These are phyloP conservation scores for Euphrasia confusa DNA, from an alignment of 257 asterid species.

Conservation along the genomic window DNA sequence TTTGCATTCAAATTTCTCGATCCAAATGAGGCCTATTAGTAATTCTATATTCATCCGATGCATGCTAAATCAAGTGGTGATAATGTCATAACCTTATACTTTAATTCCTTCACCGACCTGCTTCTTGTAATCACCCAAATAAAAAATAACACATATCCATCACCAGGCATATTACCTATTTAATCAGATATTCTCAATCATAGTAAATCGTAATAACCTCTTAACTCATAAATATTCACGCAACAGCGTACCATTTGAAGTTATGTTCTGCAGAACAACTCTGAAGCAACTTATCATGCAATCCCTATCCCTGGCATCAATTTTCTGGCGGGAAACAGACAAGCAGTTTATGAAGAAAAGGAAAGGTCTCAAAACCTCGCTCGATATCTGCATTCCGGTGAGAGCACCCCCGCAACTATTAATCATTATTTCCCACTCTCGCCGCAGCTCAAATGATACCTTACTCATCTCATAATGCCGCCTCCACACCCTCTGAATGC, in stretches of 20 bases:
- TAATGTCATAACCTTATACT: not conserved
- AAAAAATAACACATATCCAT: conserved; percentile 10
- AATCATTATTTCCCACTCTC: conserved; percentile 67
- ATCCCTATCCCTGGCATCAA: conserved; percentile 51
- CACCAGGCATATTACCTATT: not conserved
- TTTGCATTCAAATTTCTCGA: not conserved
- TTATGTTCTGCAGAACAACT: conserved; percentile 58
- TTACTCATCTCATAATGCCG: conserved; percentile 44
- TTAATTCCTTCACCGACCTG: not conserved
- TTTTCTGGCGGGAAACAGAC: conserved; percentile 43
- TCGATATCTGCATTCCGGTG: conserved; percentile 40
- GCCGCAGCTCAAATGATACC: conserved; percentile 55
- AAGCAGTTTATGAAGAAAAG: conserved; percentile 57
- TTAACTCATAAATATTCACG: conserved; percentile 9
- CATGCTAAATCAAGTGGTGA: conserved; percentile 1
- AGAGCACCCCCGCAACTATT: conserved; percentile 32
- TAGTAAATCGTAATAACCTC: conserved; percentile 5
- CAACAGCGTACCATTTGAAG: conserved; percentile 50
- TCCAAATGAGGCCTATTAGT: not conserved
- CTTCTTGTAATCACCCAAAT: not conserved
- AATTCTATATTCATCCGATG: conserved; percentile 11
- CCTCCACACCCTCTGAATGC: conserved; percentile 81
- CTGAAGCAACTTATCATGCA: conserved; percentile 68
- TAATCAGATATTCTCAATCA: conserved; percentile 10
- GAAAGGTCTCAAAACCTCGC: conserved; percentile 69